Percentiles rank a stretch among this genome's conserved stretches.
Evolutionary conservation across 2,329 filamentous ascomycete species (phyloP).

Genomic region (Cladosporium sp.): DNA sequence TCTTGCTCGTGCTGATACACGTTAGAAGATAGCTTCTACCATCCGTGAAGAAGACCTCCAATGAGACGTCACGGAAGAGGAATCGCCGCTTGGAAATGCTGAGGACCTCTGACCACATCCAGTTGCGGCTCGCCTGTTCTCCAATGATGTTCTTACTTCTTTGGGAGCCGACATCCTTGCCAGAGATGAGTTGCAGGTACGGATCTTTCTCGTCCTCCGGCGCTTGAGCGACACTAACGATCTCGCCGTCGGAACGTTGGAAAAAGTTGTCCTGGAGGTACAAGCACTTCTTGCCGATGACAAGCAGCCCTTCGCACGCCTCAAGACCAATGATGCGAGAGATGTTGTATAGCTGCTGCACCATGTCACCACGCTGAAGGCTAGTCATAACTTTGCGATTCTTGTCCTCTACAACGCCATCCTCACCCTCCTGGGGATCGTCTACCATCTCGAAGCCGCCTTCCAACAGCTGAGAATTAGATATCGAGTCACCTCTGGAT

Average conservation of each 20-base stretch:
- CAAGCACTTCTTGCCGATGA: slow-evolving; percentile 85
- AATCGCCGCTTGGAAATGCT: slow-evolving; percentile 96
- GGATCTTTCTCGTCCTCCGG: slow-evolving; percentile 89
- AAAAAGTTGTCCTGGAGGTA: slow-evolving; percentile 98
- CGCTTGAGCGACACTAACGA: slow-evolving; percentile 94
- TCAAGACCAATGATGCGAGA: slow-evolving; percentile 93
- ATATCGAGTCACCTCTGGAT: slow-evolving; percentile 45
- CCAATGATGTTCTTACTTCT: slow-evolving; percentile 45
- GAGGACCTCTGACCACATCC: slow-evolving; percentile 92
- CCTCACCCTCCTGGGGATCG: slow-evolving; percentile 81
- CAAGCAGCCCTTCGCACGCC: slow-evolving; percentile 88
- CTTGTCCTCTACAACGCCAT: slow-evolving; percentile 86
- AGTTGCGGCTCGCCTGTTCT: slow-evolving; percentile 83
- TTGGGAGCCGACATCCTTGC: slow-evolving; percentile 64
- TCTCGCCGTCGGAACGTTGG: slow-evolving; percentile 90
- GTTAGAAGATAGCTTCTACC: slow-evolving; percentile 93
- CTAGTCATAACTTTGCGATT: slow-evolving; percentile 97
- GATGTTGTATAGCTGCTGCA: slow-evolving; percentile 92
- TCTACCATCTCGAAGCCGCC: slow-evolving; percentile 97
- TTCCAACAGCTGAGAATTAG: slow-evolving; percentile 56
- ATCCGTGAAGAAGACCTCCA: slow-evolving; percentile 98
- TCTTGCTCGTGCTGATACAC: slow-evolving; percentile 68
- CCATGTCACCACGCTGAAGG: slow-evolving; percentile 83
- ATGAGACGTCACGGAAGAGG: slow-evolving; percentile 88
- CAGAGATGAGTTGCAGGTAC: slow-evolving; percentile 90